Conservation (phyloP, 1,284 basidiomycete species). For the Trametes polyzona region DNA sequence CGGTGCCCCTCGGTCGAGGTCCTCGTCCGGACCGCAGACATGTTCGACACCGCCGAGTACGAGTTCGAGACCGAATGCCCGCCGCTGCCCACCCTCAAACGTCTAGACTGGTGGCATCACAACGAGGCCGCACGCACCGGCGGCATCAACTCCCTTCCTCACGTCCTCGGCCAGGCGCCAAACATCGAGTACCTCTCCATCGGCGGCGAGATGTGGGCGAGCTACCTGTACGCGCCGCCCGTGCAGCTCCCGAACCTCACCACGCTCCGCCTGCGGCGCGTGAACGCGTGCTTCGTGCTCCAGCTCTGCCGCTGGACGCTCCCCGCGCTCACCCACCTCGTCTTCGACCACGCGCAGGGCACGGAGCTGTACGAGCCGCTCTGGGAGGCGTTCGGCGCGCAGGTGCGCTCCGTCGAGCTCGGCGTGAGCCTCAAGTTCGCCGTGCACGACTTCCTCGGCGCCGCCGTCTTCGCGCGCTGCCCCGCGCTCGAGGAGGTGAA, state of each 20-base stretch:
- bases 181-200: slow-evolving; percentile 61
- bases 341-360: slow-evolving; percentile 49
- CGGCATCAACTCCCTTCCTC: slow-evolving; percentile 63
- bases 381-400: slow-evolving; percentile 54
- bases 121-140: slow-evolving; percentile 62
- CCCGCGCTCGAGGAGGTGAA: slow-evolving; percentile 54
- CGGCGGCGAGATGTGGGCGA: slow-evolving; percentile 49
- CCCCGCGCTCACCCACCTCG: slow-evolving; percentile 52
- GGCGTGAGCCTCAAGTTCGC: slow-evolving; percentile 57
- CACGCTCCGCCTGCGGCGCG: slow-evolving; percentile 55
- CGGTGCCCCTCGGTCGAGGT: slow-evolving; percentile 55
- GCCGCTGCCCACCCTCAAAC: slow-evolving; percentile 53
- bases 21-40: slow-evolving; percentile 47
- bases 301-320: slow-evolving; percentile 56
- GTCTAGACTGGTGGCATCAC: slow-evolving; percentile 71
- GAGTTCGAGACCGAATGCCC: slow-evolving; percentile 55
- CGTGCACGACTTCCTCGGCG: slow-evolving; percentile 49
- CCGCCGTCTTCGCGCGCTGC: slow-evolving; percentile 50
- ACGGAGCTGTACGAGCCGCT: slow-evolving; percentile 38
- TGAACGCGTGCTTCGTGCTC: slow-evolving; percentile 53
- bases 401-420: slow-evolving; percentile 59
- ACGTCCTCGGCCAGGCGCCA: slow-evolving; percentile 56
- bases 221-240: slow-evolving; percentile 28
- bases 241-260: slow-evolving; percentile 44
- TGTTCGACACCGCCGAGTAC: slow-evolving; percentile 44